phyloP scores from a whole-genome alignment of 2,329 filamentous ascomycete species.

The Nigrospora oryzae region DNA sequence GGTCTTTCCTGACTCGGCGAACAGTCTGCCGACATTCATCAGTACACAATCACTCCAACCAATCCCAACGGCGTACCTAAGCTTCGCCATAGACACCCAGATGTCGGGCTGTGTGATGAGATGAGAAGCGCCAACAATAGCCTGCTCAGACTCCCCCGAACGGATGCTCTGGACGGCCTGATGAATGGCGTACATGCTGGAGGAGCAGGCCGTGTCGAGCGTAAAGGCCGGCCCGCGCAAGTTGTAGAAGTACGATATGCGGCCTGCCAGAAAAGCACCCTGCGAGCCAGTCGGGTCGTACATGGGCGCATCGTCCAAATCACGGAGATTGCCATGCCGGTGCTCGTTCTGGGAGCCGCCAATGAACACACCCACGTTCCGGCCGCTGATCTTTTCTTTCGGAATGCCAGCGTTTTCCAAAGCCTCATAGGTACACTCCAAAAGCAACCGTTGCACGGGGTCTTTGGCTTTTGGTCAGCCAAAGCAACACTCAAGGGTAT shows the following conservation, averaged over 20 bases:
- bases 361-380: conserved; percentile 5
- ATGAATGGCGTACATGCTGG: conserved; percentile 24
- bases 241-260: conserved; percentile 22
- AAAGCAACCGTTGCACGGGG: conserved; percentile 16
- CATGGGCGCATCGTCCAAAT: conserved; percentile 4
- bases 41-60: not conserved
- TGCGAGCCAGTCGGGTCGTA: conserved; percentile 16
- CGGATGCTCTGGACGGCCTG: conserved; percentile 17
- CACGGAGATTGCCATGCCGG: not conserved
- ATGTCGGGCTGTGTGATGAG: conserved; percentile 6
- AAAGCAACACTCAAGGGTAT: not conserved
- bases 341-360: conserved; percentile 5
- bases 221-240: conserved; percentile 29
- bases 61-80: not conserved
- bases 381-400: conserved; percentile 4
- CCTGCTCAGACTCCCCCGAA: conserved; percentile 11
- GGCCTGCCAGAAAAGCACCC: conserved; percentile 21
- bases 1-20: conserved; percentile 1
- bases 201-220: conserved; percentile 37
- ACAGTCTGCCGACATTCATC: not conserved
- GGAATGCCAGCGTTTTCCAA: conserved; percentile 8
- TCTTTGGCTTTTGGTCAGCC: conserved; percentile 6
- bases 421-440: conserved; percentile 24
- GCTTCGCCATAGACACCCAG: conserved; percentile 15
- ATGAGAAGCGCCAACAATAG: conserved; percentile 7